These are phyloP conservation scores for Andrographis paniculata DNA, from an alignment of 305 asterid genomes.

Conservation along the genomic window DNA sequence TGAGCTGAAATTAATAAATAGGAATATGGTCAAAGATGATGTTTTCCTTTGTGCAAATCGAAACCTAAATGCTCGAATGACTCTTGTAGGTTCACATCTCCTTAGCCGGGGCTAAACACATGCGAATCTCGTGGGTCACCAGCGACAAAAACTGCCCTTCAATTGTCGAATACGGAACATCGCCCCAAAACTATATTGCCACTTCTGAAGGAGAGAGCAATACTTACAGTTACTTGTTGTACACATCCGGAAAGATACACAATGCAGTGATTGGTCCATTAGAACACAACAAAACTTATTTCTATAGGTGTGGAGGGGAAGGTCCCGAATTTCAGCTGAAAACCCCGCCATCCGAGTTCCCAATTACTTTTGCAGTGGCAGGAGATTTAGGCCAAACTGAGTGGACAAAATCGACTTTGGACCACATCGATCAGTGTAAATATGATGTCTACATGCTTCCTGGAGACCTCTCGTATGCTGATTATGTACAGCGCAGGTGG, in stretches of 20 bases:
- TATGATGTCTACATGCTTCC: conserved; percentile 62
- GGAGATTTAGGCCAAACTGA: conserved; percentile 74
- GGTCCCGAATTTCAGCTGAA: conserved; percentile 52
- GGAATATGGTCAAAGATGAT: too few relatives aligned
- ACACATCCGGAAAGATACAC: conserved; percentile 55
- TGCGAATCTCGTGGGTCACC: conserved; percentile 74
- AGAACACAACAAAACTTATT: conserved; percentile 40
- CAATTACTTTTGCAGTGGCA: conserved; percentile 53
- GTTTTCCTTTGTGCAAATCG: too few relatives aligned
- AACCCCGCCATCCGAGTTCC: conserved; percentile 61
- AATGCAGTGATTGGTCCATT: conserved; percentile 63
- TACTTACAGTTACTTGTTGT: conserved; percentile 39
- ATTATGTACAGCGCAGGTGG: conserved; percentile 49
- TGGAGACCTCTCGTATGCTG: conserved; percentile 69
- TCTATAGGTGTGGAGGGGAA: conserved; percentile 49
- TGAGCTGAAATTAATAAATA: too few relatives aligned
- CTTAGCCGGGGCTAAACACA: conserved; percentile 71
- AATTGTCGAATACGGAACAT: conserved; percentile 56
- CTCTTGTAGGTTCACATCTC: conserved; percentile 77
- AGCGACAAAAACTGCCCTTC: conserved; percentile 45
- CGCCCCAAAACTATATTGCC: conserved; percentile 33
- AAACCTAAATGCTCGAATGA: too few relatives aligned
- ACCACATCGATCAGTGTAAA: conserved; percentile 45
- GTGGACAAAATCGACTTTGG: conserved; percentile 61
- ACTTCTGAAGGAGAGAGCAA: conserved; percentile 44